phyloP scores from a whole-genome alignment of 2,329 filamentous ascomycete species.

The Daldinia sp. region DNA sequence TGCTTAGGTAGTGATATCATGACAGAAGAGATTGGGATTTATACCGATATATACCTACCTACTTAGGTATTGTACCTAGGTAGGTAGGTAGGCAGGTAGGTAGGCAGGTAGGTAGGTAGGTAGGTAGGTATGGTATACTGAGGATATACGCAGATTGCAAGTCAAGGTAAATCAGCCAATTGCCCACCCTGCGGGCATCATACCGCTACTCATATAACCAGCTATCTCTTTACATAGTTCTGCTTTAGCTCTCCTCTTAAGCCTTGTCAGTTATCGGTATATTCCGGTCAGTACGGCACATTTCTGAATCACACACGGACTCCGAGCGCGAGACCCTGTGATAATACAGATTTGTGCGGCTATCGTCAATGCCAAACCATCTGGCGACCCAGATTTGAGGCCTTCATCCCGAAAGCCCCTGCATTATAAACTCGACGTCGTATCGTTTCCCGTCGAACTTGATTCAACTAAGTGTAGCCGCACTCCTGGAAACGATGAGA shows the following conservation, averaged over 20 bases:
- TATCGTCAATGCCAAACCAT: neutral
- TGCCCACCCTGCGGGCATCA: neutral
- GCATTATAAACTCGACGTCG: constrained; percentile 4
- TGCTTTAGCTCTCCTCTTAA: neutral
- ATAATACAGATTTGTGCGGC: constrained; percentile 5
- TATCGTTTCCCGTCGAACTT: neutral
- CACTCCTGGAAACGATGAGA: neutral
- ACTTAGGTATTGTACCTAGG: too few relatives aligned
- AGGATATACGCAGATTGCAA: too few relatives aligned
- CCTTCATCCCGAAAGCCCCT: constrained; percentile 7
- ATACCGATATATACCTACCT: too few relatives aligned
- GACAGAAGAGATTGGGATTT: neutral
- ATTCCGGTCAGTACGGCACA: constrained; percentile 3
- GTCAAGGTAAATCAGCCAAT: neutral
- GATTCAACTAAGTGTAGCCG: neutral
- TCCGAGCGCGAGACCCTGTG: constrained; percentile 25
- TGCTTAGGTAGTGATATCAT: neutral
- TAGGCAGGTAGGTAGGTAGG: too few relatives aligned
- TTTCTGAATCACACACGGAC: constrained; percentile 20
- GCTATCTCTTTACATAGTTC: neutral
- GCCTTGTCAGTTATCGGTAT: constrained; percentile 8
- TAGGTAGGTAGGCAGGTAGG: too few relatives aligned
- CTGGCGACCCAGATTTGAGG: neutral
- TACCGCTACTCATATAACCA: neutral
- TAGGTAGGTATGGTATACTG: neutral